Base-by-base conservation (phyloP, 371 early-diverging fungal genomes). In the Apophysomyces elegans region DNA sequence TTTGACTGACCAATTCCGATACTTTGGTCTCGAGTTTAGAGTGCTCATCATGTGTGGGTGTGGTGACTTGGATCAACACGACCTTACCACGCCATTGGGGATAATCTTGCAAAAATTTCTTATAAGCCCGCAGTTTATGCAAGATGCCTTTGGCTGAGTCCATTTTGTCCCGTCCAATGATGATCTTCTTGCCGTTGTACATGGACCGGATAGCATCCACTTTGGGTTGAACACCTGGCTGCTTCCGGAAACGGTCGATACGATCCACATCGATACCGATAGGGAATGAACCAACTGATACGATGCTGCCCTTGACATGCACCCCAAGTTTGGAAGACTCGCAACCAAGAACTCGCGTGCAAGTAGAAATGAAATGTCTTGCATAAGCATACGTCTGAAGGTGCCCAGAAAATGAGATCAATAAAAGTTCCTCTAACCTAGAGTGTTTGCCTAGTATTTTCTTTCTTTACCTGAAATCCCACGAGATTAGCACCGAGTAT, bases 71-170 rank as follows among this genome's bases (percentile, higher is more conserved):
- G 58, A 97, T 93, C 58, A 99, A 74, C 36, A 96, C 95, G 1
- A 96, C 96, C 57, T 84, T 90, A 50, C 93, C 89, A 5, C 87
- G 90, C 91, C 93, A 95, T 71, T 98, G 94, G 1, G 98, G 98
- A 72, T 95, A 94, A 57, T 88, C 81, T 4, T 78, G 79, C 56
- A 99, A 77, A 69, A 99, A 99, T 63, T 88, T 90, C 73, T 97
- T 95, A 79, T 95, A 99, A 0, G 95, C 97, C 45, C 90, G 86
- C 37, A 99, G 74, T 77, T 99, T 98, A 79, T 99, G 98, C 39
- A 94, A 87, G 35, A 99, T 94, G 21, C 99, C 99, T 75, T 99
- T 99, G 67, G 98, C 96, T 58, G 93, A 92, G 80, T 99, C 99
- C 37, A 98, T 84, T 81, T 99, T 97, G 79, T 99, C 99, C 14